Percentiles rank a stretch among this genome's conserved stretches.
These are phyloP conservation scores for Volutella citrinella DNA, from an alignment of 2,329 filamentous ascomycete species.

Conservation along the genomic window DNA sequence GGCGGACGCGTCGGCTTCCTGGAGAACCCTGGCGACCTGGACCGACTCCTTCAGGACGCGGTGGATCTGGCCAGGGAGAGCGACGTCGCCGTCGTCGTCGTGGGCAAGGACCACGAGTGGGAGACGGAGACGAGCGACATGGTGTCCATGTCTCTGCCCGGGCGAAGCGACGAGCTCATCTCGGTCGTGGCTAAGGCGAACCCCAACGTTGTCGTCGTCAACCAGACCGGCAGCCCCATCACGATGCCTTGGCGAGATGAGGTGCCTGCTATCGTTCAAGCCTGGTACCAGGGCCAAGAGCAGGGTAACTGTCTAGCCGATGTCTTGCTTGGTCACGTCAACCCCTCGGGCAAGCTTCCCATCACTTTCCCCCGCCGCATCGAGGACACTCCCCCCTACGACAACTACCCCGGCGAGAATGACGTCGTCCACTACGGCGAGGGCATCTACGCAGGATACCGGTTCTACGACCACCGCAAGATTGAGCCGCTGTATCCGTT, in stretches of 20 bases:
- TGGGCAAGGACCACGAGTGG: constrained; percentile 15
- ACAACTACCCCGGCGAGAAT: constrained; percentile 64
- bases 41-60: constrained; percentile 7
- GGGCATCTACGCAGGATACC: constrained; percentile 70
- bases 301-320: constrained; percentile 19
- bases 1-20: constrained; percentile 13
- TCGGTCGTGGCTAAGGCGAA: constrained; percentile 1
- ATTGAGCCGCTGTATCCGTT: constrained; percentile 40
- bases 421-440: constrained; percentile 65
- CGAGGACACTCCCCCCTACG: constrained; percentile 66
- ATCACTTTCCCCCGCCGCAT: constrained; percentile 60
- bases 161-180: constrained; percentile 10
- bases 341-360: constrained; percentile 54
- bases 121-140: constrained; percentile 14
- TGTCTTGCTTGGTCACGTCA: constrained; percentile 13
- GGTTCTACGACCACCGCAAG: constrained; percentile 58
- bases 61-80: constrained; percentile 8
- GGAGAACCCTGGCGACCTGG: constrained; percentile 12
- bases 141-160: constrained; percentile 12
- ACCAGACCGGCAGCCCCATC: constrained; percentile 28
- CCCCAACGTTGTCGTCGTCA: constrained; percentile 12
- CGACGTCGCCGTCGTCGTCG: constrained; percentile 10
- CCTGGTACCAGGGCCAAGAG: constrained; percentile 22
- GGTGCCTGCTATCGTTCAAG: constrained; percentile 32
- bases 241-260: constrained; percentile 24